A percentile compares a stretch with the other conserved stretches of the same genome.
phyloP scores from a whole-genome alignment of 176 grass and related monocot species.

The Pharus latifolius region DNA sequence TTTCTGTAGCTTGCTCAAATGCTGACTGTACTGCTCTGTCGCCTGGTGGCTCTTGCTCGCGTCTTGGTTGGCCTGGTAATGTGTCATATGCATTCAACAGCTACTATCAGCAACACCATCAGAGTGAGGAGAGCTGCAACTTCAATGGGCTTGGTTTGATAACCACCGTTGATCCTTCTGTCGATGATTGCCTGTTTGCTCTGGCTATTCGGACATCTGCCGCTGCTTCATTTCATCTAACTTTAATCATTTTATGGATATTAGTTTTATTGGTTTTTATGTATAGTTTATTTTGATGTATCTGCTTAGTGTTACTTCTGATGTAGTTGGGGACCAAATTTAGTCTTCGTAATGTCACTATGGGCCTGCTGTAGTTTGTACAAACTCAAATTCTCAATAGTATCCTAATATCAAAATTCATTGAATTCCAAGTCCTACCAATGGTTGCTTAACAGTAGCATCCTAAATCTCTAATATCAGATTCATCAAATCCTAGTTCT shows the following conservation, averaged over 20 bases:
- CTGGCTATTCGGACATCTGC: constrained; percentile 46
- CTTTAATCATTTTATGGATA: neutral
- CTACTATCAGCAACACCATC: constrained; percentile 79
- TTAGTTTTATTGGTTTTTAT: constrained; percentile 7
- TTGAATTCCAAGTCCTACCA: no score
- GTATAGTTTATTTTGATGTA: neutral
- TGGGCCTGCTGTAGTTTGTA: neutral
- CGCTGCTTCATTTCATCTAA: constrained; percentile 29
- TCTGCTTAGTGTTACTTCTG: neutral
- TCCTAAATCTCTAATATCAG: no score
- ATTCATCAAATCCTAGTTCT: no score
- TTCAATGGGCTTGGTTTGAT: constrained; percentile 74
- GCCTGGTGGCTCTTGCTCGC: constrained; percentile 56
- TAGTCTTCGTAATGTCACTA: neutral
- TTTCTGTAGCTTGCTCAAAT: constrained; percentile 48
- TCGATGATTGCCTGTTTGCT: constrained; percentile 62
- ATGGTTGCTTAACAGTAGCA: no score
- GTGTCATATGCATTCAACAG: constrained; percentile 89
- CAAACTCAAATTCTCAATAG: neutral
- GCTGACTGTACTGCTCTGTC: constrained; percentile 74
- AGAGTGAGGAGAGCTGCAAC: constrained; percentile 62
- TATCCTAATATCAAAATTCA: neutral
- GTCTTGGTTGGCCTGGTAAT: constrained; percentile 78
- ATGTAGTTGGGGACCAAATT: neutral
- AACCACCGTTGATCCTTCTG: constrained; percentile 82